Base-by-base conservation (phyloP, 352 stramenopile species). In the Phytophthora sp. region DNA sequence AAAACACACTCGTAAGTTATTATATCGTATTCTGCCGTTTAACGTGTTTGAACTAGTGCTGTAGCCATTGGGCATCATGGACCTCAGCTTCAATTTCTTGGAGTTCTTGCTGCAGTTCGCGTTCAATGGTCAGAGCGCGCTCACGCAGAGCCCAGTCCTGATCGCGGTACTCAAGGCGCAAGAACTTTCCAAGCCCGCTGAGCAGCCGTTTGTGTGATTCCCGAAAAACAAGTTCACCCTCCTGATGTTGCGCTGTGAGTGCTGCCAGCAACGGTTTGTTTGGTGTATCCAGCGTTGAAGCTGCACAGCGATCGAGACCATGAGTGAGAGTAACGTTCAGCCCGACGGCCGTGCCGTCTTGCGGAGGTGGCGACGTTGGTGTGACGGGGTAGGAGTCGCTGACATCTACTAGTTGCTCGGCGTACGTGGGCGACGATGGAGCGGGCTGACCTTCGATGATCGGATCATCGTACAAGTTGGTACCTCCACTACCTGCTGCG, bases 71-170 rank as follows among this genome's bases (percentile, higher is more conserved):
- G 5, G 66, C 59, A 0, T 42, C 63, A 13, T 74, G 49, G 4
- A 74, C 58, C 36, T 87, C 75, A 1, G 23, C 62, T 38, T 87
- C 74, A 33, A 87, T 76, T 27, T 79, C 70, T 52, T 74, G 66
- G 11, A 91, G 56, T 38, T 90, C 82, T 52, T 89, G 74, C 36
- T 86, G 54, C 13, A 93, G 54, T 45, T 93, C 84, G 2, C 83
- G 75, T 63, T 90, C 84, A n/a, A 93, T 73, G 16, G 79, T 56
- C 11, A 85, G 33, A 45, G 81, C 80, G 1, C 80, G 77, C 15
- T 88, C 79, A 24, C 73, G 76, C n/a, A 89, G 30, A 46, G 73
- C 67, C 71, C 72, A 83, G 24, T 71, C 68, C 41, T 74, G 69
- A 6, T 70, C 44, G 24, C 62, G 68, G 26, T 74, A 86, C 21